Evolutionary conservation across 2,329 filamentous ascomycete genomes (phyloP), one percentile per base, ranked within the genome.

Genomic region (Neodidymelliopsis sp.): DNA sequence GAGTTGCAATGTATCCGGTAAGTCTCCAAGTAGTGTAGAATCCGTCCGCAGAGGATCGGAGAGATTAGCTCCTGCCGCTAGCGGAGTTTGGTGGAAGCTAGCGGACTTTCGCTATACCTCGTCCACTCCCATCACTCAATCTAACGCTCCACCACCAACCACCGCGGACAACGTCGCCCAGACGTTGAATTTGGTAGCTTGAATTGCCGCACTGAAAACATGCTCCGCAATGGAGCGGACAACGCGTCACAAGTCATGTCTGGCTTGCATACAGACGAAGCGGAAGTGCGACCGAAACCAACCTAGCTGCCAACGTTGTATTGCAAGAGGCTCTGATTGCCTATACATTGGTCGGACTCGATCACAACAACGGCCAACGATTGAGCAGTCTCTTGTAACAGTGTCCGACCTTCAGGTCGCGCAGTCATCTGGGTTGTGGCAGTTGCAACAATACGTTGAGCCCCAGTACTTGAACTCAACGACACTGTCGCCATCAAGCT

Each of bases 301-400:
- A 13, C 57, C 57, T 8, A 45, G 25, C n/a, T 59, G 57, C 22
- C 48, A 44, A 25, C 57, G 57, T 12, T 59, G 57, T 24, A 33
- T 47, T 19, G 42, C 49, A n/a, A 55, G 51, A 38, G 31, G 19
- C 6, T 33, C 40, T 13, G 51, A 49, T 2, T 59, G 57, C 12
- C 16, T 53, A 9, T 57, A 59, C 18, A 31, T 45, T 10, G 54
- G 49, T 2, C 38, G 45, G 11, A 34, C n/a, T n/a, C n/a, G n/a
- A n/a, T n/a, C n/a, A n/a, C n/a, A n/a, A n/a, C n/a, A n/a, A n/a
- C n/a, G n/a, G n/a, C n/a, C n/a, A n/a, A n/a, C n/a, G n/a, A n/a
- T n/a, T n/a, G n/a, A n/a, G n/a, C n/a, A n/a, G n/a, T n/a, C n/a
- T n/a, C n/a, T n/a, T n/a, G n/a, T n/a, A n/a, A n/a, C n/a, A n/a